Percentiles rank a stretch among this genome's conserved stretches.
phyloP scores from a whole-genome alignment of 2,329 filamentous ascomycete species.

The Fonsecaea erecta region DNA sequence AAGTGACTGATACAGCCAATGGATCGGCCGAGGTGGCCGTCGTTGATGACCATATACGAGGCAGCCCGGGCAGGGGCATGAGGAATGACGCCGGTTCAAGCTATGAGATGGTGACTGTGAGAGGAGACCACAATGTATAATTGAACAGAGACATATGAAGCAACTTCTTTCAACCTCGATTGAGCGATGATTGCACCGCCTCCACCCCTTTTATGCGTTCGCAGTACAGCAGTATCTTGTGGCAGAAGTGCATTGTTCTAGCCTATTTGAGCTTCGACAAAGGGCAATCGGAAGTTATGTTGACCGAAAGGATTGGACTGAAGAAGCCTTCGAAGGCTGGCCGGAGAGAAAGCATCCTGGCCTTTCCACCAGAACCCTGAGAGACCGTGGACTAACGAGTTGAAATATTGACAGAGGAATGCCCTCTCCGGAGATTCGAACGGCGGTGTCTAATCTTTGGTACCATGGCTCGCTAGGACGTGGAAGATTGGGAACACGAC shows the following conservation, averaged over 20 bases:
- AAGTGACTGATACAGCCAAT: slow-evolving; percentile 23
- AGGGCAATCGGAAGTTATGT: neutral
- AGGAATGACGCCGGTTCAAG: slow-evolving; percentile 43
- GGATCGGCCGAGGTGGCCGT: neutral
- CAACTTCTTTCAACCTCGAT: neutral
- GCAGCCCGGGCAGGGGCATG: slow-evolving; percentile 36
- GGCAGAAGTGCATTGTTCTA: neutral
- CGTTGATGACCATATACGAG: slow-evolving; percentile 47
- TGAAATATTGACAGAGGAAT: neutral
- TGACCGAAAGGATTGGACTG: neutral
- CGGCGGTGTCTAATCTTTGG: neutral
- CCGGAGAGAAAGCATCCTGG: neutral
- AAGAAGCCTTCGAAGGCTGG: neutral
- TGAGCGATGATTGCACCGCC: neutral
- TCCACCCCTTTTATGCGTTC: neutral
- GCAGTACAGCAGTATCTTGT: neutral
- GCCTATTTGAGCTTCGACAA: neutral
- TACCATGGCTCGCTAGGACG: neutral
- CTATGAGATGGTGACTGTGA: slow-evolving; percentile 68
- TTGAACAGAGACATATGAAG: neutral
- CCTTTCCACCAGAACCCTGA: neutral
- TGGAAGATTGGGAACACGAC: neutral
- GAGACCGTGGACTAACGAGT: neutral
- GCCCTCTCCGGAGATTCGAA: too few species aligned
- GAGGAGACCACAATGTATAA: slow-evolving; percentile 37